Evolutionary conservation across 2,329 filamentous ascomycete species (phyloP), one percentile per base, ranked within the genome.

Genomic region (Canariomyces notabilis): DNA sequence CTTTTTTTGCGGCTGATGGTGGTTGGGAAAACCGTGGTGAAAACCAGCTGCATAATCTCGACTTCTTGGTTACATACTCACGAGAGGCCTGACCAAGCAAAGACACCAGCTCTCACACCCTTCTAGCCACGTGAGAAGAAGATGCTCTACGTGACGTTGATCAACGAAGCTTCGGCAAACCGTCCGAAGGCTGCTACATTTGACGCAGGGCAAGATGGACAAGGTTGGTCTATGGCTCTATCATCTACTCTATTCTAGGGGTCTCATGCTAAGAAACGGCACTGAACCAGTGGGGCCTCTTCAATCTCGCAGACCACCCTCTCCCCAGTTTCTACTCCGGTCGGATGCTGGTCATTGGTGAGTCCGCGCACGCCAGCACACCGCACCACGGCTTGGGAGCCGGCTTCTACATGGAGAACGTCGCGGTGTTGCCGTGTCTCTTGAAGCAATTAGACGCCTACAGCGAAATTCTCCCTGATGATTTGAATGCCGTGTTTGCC

Each of bases 291-390:
- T 82, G 64, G 60, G 72, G 67, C 1, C 65, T 74, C 23, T 75
- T 73, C 52, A 71, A 74, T 37, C 61, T 73, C 0, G 67, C 65
- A 23, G 63, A 71, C n/a, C 55, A 69, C 34, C 70, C 69, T 0
- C 60, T 73, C 1, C 65, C 66, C 1, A 57, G 58, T 9, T 76
- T 70, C 35, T 67, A 64, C 53, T 65, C 66, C 19, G 67, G 66
- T 6, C 64, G 70, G 0, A 55, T 75, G 19, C 71, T 68, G 31
- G 67, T 83, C 2, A 61, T 79, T 1, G 81, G 80, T 12, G 80
- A 85, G 56, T 79, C 80, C 0, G 81, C 80, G 0, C 80, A 84
- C 57, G 79, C 79, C 0, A 76, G 76, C 32, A 76, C 78, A 0
- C 80, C 80, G 0, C 75, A 79, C 32, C 75, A 80, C 34, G 80